Conservation (phyloP, 179 eudicot genomes). For the Heliamphora pulchella region DNA sequence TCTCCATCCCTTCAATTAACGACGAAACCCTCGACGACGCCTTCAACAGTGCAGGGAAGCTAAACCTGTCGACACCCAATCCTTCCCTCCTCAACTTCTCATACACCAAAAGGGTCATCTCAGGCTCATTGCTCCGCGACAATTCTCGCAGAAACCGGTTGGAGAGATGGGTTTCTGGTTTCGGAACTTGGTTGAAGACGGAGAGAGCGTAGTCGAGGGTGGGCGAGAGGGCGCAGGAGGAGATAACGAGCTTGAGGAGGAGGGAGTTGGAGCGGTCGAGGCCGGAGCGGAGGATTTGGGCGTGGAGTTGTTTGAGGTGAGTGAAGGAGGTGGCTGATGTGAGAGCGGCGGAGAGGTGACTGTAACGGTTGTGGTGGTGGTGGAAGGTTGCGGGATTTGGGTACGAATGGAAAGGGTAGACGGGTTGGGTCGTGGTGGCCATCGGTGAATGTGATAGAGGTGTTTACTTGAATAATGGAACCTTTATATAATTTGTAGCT, state of each 20-base stretch:
- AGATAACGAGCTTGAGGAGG: conserved; percentile 32
- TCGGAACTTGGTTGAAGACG: conserved; percentile 29
- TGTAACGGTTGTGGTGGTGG: conserved; percentile 17
- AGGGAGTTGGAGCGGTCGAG: conserved; percentile 22
- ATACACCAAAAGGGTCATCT: conserved; percentile 29
- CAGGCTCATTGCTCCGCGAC: conserved; percentile 33
- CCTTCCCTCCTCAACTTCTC: conserved; percentile 20
- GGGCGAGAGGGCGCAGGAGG: conserved; percentile 25
- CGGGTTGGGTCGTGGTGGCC: conserved; percentile 23
- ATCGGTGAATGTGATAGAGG: background rate
- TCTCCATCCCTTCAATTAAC: conserved; percentile 34
- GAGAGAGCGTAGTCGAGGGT: conserved; percentile 36
- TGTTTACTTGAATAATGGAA: background rate
- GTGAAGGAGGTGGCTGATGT: conserved; percentile 27
- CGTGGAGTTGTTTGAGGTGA: conserved; percentile 44
- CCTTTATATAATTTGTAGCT: too few species aligned
- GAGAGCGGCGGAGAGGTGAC: conserved; percentile 20
- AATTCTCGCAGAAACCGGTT: conserved; percentile 33
- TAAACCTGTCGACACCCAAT: conserved; percentile 31
- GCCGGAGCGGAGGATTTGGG: conserved; percentile 35
- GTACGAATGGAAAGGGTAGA: conserved; percentile 6
- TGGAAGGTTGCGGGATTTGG: conserved; percentile 11
- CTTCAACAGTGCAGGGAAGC: conserved; percentile 42
- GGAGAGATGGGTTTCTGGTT: conserved; percentile 21
- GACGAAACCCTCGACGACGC: conserved; percentile 26